These are phyloP conservation scores for Ganoderma lingzhi DNA, from an alignment of 1,284 basidiomycete genomes.

Conservation along the genomic window DNA sequence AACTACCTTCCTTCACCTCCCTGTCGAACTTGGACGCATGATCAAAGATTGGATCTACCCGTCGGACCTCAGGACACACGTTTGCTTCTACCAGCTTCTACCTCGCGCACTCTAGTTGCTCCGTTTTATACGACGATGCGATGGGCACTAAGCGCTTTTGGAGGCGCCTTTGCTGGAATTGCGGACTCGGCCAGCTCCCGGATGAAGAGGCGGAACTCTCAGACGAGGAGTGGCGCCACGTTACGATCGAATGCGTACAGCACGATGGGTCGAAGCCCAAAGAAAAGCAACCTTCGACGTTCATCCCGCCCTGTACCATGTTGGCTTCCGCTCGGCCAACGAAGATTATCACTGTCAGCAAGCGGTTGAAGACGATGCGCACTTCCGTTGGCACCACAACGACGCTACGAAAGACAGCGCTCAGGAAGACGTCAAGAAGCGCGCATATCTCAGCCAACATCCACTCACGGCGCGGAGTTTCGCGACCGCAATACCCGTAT, in stretches of 20 bases:
- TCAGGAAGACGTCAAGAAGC: background rate
- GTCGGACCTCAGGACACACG: slow-evolving; percentile 34
- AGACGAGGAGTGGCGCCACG: slow-evolving; percentile 5
- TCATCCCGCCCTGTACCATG: slow-evolving; percentile 4
- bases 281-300: background rate
- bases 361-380: background rate
- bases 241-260: slow-evolving; percentile 12
- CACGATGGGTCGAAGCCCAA: background rate
- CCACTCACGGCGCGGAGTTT: slow-evolving; percentile 14
- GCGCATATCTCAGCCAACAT: slow-evolving; percentile 8
- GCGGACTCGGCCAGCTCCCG: slow-evolving; percentile 1
- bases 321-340: slow-evolving; percentile 3
- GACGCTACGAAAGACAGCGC: no score
- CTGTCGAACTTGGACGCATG: slow-evolving; percentile 27
- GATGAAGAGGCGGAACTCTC: background rate
- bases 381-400: slow-evolving; percentile 1
- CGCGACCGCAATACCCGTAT: slow-evolving; percentile 6
- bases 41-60: slow-evolving; percentile 29
- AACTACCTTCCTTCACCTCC: slow-evolving; percentile 16
- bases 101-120: background rate
- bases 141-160: slow-evolving; percentile 10
- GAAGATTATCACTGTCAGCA: background rate
- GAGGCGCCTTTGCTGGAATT: slow-evolving; percentile 8
- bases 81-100: slow-evolving; percentile 25
- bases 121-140: slow-evolving; percentile 3